Conservation (phyloP, 805 yeast genomes). For the Yarrowia sp. region DNA sequence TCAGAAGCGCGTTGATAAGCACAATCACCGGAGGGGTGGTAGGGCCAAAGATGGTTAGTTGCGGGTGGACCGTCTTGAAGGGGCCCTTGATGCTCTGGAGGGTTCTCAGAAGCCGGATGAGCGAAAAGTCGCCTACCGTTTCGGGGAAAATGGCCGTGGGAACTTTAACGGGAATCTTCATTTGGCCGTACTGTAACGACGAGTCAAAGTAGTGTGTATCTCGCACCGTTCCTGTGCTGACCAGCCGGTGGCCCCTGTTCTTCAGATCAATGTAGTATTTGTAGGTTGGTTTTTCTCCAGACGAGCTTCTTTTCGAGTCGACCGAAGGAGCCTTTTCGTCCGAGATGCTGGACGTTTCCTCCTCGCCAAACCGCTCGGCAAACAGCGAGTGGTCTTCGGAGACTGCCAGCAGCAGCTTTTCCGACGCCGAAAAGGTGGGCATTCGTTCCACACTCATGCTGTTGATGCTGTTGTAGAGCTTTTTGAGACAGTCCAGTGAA, state of each 20-base stretch:
- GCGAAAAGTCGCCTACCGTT: constrained; percentile 48
- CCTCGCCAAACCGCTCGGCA: constrained; percentile 44
- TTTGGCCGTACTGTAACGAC: constrained; percentile 44
- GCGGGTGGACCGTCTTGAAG: constrained; percentile 52
- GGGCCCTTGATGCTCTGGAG: constrained; percentile 44
- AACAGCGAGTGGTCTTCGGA: constrained; percentile 45
- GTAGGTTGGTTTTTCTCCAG: constrained; percentile 33
- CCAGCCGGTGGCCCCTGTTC: constrained; percentile 44
- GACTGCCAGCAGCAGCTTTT: constrained; percentile 46
- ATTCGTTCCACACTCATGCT: constrained; percentile 46
- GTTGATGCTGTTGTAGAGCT: constrained; percentile 48
- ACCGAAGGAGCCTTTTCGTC: constrained; percentile 6
- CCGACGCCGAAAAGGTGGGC: constrained; percentile 47
- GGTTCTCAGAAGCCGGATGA: constrained; percentile 47
- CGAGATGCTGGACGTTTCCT: constrained; percentile 10
- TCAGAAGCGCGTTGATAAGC: constrained; percentile 59
- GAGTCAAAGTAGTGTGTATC: constrained; percentile 50
- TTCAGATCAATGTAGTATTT: constrained; percentile 45
- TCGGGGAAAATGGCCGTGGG: constrained; percentile 49
- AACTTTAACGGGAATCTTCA: constrained; percentile 48
- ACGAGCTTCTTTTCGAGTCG: constrained; percentile 13
- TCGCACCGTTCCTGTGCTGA: constrained; percentile 39
- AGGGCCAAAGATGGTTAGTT: constrained; percentile 60
- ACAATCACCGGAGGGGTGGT: constrained; percentile 62
- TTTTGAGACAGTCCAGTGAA: constrained; percentile 42